Evolutionary conservation across 2,329 filamentous ascomycete genomes (phyloP).

Genomic region (Fusarium proliferatum): DNA sequence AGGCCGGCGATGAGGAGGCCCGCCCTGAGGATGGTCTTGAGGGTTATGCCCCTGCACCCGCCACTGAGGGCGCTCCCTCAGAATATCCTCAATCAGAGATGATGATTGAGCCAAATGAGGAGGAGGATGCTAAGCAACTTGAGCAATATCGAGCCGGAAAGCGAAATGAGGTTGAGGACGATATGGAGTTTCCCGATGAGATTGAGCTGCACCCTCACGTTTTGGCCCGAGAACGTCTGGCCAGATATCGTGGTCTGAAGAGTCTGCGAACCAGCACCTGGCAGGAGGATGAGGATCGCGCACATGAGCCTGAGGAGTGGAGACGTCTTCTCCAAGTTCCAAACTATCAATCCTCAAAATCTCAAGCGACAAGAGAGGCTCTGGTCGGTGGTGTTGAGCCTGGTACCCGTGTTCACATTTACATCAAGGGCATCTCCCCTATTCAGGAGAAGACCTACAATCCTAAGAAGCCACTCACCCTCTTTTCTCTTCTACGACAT

Average conservation of each 20-base stretch:
- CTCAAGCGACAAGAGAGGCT: conserved; percentile 80
- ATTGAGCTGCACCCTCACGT: conserved; percentile 93
- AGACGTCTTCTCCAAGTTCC: conserved; percentile 83
- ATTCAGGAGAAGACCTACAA: conserved; percentile 60
- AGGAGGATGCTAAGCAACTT: conserved; percentile 79
- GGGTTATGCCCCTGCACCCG: conserved; percentile 71
- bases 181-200: conserved; percentile 96
- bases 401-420: conserved; percentile 84
- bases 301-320: conserved; percentile 92
- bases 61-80: conserved; percentile 82
- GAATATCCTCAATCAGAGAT: conserved; percentile 95
- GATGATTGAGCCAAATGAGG: conserved; percentile 88
- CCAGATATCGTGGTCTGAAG: conserved; percentile 91
- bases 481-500: conserved; percentile 91
- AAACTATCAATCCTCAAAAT: conserved; percentile 89
- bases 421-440: conserved; percentile 68
- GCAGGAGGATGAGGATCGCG: conserved; percentile 88
- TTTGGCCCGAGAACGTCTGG: conserved; percentile 84
- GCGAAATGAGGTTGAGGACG: conserved; percentile 84
- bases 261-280: conserved; percentile 87
- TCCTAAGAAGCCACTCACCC: conserved; percentile 68
- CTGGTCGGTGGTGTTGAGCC: conserved; percentile 87
- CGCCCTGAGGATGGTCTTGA: conserved; percentile 87
- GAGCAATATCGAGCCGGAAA: conserved; percentile 83
- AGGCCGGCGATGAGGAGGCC: conserved; percentile 64